A percentile compares a stretch with the other conserved stretches of the same genome.
Conservation (phyloP, 805 yeast species). For the Nakazawaea wickerhamii region DNA sequence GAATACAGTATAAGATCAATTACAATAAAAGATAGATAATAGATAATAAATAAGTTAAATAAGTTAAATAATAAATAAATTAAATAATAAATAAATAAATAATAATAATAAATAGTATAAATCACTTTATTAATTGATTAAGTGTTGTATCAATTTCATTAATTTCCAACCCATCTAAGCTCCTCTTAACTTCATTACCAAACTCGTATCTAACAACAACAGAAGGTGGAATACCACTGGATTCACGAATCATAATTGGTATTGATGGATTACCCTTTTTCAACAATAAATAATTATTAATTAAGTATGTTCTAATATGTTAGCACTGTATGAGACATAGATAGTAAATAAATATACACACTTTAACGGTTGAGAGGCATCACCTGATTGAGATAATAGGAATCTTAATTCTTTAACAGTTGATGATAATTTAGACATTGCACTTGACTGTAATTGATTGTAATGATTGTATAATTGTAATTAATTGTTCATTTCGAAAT, state of each 20-base stretch:
- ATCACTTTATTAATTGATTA: conserved; percentile 28
- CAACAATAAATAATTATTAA: conserved; percentile 59
- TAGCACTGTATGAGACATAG: neutral
- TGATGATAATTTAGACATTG: conserved; percentile 28
- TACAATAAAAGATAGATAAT: too few species aligned
- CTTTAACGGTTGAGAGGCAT: conserved; percentile 60
- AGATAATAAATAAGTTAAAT: neutral
- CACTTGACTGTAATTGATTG: neutral
- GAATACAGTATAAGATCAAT: too few species aligned
- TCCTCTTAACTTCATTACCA: conserved; percentile 45
- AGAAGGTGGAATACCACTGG: conserved; percentile 65
- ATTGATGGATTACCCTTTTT: conserved; percentile 56
- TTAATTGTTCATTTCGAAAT: too few species aligned
- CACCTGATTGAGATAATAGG: conserved; percentile 77
- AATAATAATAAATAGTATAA: neutral
- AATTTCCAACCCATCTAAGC: conserved; percentile 42
- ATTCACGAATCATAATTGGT: conserved; percentile 77
- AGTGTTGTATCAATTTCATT: conserved; percentile 37
- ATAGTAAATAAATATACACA: conserved; percentile 19
- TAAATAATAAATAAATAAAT: conserved; percentile 3
- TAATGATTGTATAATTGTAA: neutral
- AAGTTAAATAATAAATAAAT: conserved; percentile 3
- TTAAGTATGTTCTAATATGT: conserved; percentile 48
- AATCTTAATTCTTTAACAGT: conserved; percentile 76
- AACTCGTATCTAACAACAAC: conserved; percentile 68